phyloP scores from a whole-genome alignment of 176 grass and related monocot species.

The Dactylis glomerata region DNA sequence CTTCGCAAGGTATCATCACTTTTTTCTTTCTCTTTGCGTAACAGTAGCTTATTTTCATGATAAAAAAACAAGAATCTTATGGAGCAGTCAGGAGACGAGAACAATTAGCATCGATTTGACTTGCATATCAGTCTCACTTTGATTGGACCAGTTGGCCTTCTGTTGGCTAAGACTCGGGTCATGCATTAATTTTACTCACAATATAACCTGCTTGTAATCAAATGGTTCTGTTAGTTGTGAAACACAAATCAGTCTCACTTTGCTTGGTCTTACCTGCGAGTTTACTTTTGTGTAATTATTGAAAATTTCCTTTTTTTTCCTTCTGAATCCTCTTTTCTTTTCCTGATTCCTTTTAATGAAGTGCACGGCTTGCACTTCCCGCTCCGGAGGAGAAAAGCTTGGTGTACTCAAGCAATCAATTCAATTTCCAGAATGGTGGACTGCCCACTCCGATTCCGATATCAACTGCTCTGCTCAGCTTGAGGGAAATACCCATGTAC shows the following conservation, averaged over 20 bases:
- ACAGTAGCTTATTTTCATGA: conserved; percentile 17
- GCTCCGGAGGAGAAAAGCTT: conserved; percentile 57
- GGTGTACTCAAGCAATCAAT: conserved; percentile 33
- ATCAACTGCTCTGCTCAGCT: conserved; percentile 26
- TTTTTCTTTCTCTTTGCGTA: neutral
- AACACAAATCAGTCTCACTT: neutral
- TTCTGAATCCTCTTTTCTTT: conserved; percentile 10
- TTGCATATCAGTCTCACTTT: too few relatives aligned
- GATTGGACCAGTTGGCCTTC: conserved; percentile 1
- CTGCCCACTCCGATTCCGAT: too few relatives aligned
- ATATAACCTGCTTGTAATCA: neutral
- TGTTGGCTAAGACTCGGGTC: neutral
- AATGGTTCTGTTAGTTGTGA: conserved; percentile 16
- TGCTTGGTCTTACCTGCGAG: conserved; percentile 14
- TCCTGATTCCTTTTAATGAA: conserved; percentile 36
- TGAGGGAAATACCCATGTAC: conserved; percentile 30
- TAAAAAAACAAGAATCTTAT: neutral
- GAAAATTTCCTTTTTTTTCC: conserved; percentile 26
- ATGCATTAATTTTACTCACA: neutral
- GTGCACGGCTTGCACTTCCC: conserved; percentile 82
- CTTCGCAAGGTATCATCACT: conserved; percentile 87
- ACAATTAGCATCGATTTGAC: neutral
- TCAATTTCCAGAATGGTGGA: conserved; percentile 37
- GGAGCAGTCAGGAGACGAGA: neutral
- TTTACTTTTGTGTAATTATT: neutral